These are phyloP conservation scores for Boletus sp. DNA, from an alignment of 768 basidiomycete genomes.

Conservation along the genomic window DNA sequence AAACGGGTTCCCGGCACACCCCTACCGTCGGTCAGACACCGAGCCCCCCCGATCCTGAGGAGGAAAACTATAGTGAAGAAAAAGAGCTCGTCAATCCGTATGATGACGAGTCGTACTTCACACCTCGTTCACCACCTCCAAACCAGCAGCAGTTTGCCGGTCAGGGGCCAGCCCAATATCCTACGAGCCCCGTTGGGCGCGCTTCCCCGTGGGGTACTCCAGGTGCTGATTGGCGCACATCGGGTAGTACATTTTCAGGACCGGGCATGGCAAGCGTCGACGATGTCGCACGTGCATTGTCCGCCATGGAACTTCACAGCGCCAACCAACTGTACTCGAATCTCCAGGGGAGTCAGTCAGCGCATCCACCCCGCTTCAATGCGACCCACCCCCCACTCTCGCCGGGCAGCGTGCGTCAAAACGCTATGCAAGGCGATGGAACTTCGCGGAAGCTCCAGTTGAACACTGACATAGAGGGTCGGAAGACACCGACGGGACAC, in stretches of 20 bases:
- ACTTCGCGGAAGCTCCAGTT: conserved; percentile 51
- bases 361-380: conserved; percentile 70
- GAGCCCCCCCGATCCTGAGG: conserved; percentile 46
- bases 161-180: conserved; percentile 39
- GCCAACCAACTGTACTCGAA: conserved; percentile 27
- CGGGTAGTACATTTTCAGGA: conserved; percentile 33
- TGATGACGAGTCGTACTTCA: conserved; percentile 56
- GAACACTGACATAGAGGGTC: conserved; percentile 61
- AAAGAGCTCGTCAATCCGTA: conserved; percentile 38
- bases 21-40: conserved; percentile 35
- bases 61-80: conserved; percentile 56
- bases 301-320: conserved; percentile 58
- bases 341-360: conserved; percentile 47
- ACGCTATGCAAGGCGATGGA: conserved; percentile 37
- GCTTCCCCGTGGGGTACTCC: conserved; percentile 64
- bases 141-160: conserved; percentile 38
- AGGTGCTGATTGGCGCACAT: conserved; percentile 55
- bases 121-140: conserved; percentile 39
- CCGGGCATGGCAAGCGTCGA: conserved; percentile 47
- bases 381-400: conserved; percentile 44
- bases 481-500: conserved; percentile 55
- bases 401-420: conserved; percentile 37
- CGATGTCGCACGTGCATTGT: conserved; percentile 73
- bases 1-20: conserved; percentile 41
- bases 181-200: conserved; percentile 57